Evolutionary conservation across 73 alveolate species (phyloP).

Genomic region (Uronychia binucleata): DNA sequence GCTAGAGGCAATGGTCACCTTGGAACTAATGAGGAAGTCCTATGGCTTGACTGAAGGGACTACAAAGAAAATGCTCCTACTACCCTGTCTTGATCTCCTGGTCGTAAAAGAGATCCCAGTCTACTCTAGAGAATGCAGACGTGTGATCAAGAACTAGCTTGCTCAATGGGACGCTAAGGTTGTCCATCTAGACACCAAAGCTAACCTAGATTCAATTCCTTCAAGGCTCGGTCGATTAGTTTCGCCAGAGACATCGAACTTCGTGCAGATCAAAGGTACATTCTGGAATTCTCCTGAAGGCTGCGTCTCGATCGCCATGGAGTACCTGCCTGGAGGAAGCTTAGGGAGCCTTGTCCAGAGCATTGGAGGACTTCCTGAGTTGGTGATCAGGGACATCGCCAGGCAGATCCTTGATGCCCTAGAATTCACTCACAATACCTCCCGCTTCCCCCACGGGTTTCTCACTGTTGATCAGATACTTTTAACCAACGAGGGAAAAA

Average conservation of each 20-base stretch:
- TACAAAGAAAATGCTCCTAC: slow-evolving; percentile 73
- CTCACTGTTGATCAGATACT: slow-evolving; percentile 11
- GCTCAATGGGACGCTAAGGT: slow-evolving; percentile 51
- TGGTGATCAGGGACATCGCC: slow-evolving; percentile 28
- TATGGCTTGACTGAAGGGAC: slow-evolving; percentile 42
- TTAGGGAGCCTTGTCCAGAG: slow-evolving; percentile 8
- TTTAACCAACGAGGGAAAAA: slow-evolving; percentile 38
- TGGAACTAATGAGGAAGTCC: slow-evolving; percentile 38
- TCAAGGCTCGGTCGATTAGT: background rate
- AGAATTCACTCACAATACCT: slow-evolving; percentile 38
- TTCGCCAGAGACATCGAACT: slow-evolving; percentile 33
- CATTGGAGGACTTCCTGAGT: slow-evolving; percentile 46
- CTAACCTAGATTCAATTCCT: background rate
- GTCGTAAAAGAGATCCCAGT: slow-evolving; percentile 74
- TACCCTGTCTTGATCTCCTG: slow-evolving; percentile 67
- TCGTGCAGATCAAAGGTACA: slow-evolving; percentile 37
- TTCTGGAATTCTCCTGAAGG: slow-evolving; percentile 82
- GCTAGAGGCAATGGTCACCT: slow-evolving; percentile 59
- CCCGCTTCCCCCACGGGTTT: slow-evolving; percentile 26
- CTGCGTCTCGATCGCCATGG: slow-evolving; percentile 66
- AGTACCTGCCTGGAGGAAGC: slow-evolving; percentile 41
- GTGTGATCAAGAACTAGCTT: slow-evolving; percentile 67
- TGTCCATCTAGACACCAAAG: background rate
- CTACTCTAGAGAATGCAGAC: slow-evolving; percentile 51
- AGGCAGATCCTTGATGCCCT: slow-evolving; percentile 26